Evolutionary conservation across 192 early-diverging fungal genomes (phyloP).

Genomic region (Allomyces arbusculus): DNA sequence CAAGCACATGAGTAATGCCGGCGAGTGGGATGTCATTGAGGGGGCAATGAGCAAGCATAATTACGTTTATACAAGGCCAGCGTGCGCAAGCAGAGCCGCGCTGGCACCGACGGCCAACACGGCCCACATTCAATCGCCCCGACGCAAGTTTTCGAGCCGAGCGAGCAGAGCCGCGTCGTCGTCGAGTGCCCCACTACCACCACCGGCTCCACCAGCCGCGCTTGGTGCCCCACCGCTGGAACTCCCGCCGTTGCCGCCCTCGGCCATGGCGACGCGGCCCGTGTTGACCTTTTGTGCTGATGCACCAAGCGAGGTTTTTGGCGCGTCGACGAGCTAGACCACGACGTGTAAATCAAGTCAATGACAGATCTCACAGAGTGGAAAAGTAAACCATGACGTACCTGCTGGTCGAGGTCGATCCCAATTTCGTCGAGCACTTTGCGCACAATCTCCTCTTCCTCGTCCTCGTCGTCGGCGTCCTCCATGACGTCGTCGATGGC

Average conservation of each 20-base stretch:
- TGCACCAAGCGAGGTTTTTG: neutral
- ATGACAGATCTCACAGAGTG: neutral
- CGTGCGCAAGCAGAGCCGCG: too few relatives aligned
- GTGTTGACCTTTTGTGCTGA: neutral
- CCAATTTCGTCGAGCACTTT: conserved; percentile 93
- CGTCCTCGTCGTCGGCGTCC: conserved; percentile 80
- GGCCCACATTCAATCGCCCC: conserved; percentile 18
- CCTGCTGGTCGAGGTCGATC: conserved; percentile 50
- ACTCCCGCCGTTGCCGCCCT: conserved; percentile 17
- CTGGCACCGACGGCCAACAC: too few relatives aligned
- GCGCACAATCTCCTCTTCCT: conserved; percentile 73
- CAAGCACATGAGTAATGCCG: too few relatives aligned
- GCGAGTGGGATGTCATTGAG: too few relatives aligned
- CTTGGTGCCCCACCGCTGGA: conserved; percentile 11
- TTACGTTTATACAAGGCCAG: too few relatives aligned
- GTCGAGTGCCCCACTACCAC: conserved; percentile 24
- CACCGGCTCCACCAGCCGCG: conserved; percentile 27
- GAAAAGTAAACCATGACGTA: conserved; percentile 10
- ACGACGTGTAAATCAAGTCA: conserved; percentile 2
- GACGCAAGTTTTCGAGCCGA: conserved; percentile 66
- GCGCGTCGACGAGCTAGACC: neutral
- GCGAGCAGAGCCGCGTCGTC: conserved; percentile 74
- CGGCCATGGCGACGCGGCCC: conserved; percentile 20
- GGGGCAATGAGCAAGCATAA: too few relatives aligned
- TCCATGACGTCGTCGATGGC: conserved; percentile 93